Evolutionary conservation across 805 yeast species (phyloP).

Genomic region (Spathaspora passalidarum): DNA sequence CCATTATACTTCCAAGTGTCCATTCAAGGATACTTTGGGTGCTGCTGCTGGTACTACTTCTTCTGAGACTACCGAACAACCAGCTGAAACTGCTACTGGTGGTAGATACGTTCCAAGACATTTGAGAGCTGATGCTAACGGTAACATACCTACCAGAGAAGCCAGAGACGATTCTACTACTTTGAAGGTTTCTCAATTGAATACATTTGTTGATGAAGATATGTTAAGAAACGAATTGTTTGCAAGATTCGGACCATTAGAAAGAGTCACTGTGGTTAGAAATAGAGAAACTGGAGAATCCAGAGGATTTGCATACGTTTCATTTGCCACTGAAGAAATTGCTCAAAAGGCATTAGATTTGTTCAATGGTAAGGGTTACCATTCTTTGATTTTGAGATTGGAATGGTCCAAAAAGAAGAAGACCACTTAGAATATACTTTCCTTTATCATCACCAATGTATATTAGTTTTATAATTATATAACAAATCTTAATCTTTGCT

Average conservation of each 20-base stretch:
- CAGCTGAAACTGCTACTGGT: conserved; percentile 19
- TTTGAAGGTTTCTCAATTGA: conserved; percentile 86
- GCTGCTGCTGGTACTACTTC: conserved; percentile 42
- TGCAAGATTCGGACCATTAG: conserved; percentile 61
- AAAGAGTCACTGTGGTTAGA: conserved; percentile 80
- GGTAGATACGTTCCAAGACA: conserved; percentile 45
- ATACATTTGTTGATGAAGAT: conserved; percentile 79
- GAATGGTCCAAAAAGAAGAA: conserved; percentile 49
- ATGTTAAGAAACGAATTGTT: conserved; percentile 71
- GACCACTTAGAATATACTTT: conserved; percentile 9
- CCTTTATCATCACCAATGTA: conserved; percentile 5
- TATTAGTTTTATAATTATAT: conserved; percentile 8
- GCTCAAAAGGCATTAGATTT: conserved; percentile 77
- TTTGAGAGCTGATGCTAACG: conserved; percentile 42
- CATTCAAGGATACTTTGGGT: conserved; percentile 81
- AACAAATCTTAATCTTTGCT: not conserved
- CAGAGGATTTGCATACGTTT: conserved; percentile 93
- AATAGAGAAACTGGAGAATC: conserved; percentile 92
- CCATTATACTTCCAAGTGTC: conserved; percentile 94
- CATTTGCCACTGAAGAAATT: conserved; percentile 60
- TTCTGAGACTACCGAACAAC: conserved; percentile 29
- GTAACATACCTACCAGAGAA: conserved; percentile 34
- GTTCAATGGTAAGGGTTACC: conserved; percentile 89
- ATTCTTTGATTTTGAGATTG: conserved; percentile 67
- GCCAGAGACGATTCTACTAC: conserved; percentile 83